These are phyloP conservation scores for Vigna angularis DNA, from an alignment of 306 rosid genomes.

Conservation along the genomic window DNA sequence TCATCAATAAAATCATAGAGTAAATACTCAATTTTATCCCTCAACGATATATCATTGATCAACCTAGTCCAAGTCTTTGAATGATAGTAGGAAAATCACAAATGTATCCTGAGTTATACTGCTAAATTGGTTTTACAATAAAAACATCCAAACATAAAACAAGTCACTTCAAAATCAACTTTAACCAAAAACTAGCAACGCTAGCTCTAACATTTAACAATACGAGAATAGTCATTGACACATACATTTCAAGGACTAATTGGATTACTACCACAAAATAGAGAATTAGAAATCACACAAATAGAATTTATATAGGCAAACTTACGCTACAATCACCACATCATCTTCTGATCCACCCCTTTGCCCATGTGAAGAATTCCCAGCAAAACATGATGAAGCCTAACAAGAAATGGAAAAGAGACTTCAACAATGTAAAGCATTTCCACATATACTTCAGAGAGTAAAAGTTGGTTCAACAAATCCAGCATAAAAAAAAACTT, in stretches of 20 bases:
- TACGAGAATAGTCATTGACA: no score
- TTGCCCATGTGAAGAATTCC: conserved; percentile 50
- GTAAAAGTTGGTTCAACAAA: conserved; percentile 8
- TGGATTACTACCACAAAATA: neutral
- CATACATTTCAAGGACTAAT: neutral
- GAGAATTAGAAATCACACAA: neutral
- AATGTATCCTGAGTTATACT: no score
- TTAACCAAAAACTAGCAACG: no score
- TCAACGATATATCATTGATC: neutral
- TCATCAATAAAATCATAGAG: conserved; percentile 19
- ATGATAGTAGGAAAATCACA: neutral
- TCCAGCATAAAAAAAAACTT: no score
- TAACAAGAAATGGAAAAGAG: conserved; percentile 27
- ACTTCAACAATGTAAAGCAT: neutral
- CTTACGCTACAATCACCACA: conserved; percentile 90
- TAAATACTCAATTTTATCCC: neutral
- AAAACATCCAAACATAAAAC: no score
- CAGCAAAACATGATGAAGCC: conserved; percentile 78
- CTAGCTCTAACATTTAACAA: no score
- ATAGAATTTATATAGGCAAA: conserved; percentile 15
- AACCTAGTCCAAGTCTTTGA: neutral
- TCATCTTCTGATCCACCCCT: conserved; percentile 73
- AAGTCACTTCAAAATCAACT: no score
- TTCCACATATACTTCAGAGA: neutral
- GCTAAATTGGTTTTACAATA: no score